These are phyloP conservation scores for Scytalidium lignicola DNA, from an alignment of 2,329 filamentous ascomycete species.

Conservation along the genomic window DNA sequence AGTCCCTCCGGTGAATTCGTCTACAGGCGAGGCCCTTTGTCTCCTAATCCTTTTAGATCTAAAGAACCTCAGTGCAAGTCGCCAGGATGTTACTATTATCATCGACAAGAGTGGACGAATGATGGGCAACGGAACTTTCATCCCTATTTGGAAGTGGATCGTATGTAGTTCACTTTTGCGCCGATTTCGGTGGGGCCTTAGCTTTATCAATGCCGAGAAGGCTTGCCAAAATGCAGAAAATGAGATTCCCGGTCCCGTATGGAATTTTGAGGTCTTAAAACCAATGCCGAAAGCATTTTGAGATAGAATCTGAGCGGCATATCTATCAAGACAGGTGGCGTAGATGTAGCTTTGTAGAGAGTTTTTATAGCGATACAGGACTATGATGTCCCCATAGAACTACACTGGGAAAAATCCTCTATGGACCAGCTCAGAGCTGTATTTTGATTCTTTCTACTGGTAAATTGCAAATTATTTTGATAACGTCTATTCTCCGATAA, in stretches of 20 bases:
- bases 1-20: slow-evolving; percentile 38
- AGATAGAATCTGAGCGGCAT: slow-evolving; percentile 55
- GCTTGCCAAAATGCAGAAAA: slow-evolving; percentile 53
- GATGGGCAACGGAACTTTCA: slow-evolving; percentile 54
- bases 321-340: slow-evolving; percentile 43
- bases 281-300: slow-evolving; percentile 54
- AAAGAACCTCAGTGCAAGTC: slow-evolving; percentile 55
- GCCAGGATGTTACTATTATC: slow-evolving; percentile 51
- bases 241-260: slow-evolving; percentile 36
- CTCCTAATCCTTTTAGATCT: slow-evolving; percentile 63
- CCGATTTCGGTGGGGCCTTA: slow-evolving; percentile 55
- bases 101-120: slow-evolving; percentile 56
- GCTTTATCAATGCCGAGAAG: slow-evolving; percentile 59
- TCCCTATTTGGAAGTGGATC: slow-evolving; percentile 59
- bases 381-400: slow-evolving; percentile 66
- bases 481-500: too few species aligned
- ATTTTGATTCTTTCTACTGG: slow-evolving; percentile 61
- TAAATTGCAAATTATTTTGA: slow-evolving; percentile 49
- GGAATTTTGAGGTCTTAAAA: slow-evolving; percentile 53
- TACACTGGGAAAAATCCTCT: slow-evolving; percentile 68
- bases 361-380: slow-evolving; percentile 66
- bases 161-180: slow-evolving; percentile 59
- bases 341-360: slow-evolving; percentile 47
- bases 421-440: slow-evolving; percentile 61
- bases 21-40: slow-evolving; percentile 27